phyloP scores from a whole-genome alignment of 164 flowering plant genomes.

The Berberis thunbergii region DNA sequence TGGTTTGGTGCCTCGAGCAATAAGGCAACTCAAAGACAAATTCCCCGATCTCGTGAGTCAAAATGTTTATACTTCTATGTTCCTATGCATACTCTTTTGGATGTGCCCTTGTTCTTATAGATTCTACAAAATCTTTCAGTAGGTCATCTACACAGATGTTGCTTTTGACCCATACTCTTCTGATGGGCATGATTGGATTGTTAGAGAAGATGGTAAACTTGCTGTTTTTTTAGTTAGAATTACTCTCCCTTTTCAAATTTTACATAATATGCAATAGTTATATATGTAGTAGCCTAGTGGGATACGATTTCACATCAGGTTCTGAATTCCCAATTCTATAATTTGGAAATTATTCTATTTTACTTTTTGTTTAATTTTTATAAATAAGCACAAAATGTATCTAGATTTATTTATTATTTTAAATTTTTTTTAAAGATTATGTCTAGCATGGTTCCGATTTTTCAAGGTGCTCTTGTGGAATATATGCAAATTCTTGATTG shows the following conservation, averaged over 20 bases:
- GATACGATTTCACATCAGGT: no score
- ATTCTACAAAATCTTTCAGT: slow-evolving; percentile 11
- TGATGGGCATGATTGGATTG: slow-evolving; percentile 98
- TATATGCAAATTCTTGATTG: no score
- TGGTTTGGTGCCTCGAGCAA: slow-evolving; percentile 81
- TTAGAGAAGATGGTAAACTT: slow-evolving; percentile 89
- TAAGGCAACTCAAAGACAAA: slow-evolving; percentile 78
- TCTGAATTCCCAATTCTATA: no score
- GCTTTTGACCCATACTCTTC: slow-evolving; percentile 95
- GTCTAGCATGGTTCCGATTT: no score
- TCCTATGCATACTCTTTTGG: neutral
- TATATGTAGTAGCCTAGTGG: no score
- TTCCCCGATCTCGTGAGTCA: slow-evolving; percentile 87
- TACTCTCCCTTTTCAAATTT: neutral
- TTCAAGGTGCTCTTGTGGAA: no score
- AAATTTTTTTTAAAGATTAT: no score
- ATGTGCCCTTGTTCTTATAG: neutral
- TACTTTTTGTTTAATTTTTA: no score
- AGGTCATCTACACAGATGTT: slow-evolving; percentile 96
- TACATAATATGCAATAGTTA: neutral
- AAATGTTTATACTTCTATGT: neutral
- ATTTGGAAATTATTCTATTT: no score
- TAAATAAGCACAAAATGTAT: no score
- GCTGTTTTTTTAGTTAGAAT: neutral
- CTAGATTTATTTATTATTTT: no score